Evolutionary conservation across 345 rosid genomes (phyloP).

Genomic region (Clarkia xantiana): DNA sequence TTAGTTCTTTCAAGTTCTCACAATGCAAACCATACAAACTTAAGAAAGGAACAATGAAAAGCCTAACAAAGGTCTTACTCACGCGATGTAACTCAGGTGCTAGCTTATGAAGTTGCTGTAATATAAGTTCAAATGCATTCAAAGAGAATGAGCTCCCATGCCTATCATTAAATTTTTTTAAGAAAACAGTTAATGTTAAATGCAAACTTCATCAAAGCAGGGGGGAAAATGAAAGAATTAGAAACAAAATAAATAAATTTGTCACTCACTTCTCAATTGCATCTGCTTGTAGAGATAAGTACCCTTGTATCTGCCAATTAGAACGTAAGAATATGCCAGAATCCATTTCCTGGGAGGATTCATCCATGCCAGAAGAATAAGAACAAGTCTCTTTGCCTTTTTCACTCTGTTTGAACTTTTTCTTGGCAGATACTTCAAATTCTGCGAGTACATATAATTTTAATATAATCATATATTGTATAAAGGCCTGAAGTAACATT

Average conservation of each 20-base stretch:
- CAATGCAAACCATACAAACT: neutral
- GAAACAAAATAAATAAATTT: slow-evolving; percentile 2
- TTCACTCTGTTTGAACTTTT: slow-evolving; percentile 25
- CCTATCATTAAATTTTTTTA: slow-evolving; percentile 27
- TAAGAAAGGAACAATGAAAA: neutral
- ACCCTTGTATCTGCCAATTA: slow-evolving; percentile 78
- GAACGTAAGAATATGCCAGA: slow-evolving; percentile 53
- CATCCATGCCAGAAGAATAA: slow-evolving; percentile 23
- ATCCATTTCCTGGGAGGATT: slow-evolving; percentile 19
- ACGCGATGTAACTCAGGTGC: slow-evolving; percentile 96
- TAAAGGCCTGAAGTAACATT: too few species aligned
- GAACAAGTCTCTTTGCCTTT: slow-evolving; percentile 30
- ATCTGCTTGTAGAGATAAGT: slow-evolving; percentile 75
- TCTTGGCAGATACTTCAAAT: slow-evolving; percentile 31
- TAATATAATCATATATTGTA: neutral
- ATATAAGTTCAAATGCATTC: slow-evolving; percentile 47
- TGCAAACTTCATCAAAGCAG: slow-evolving; percentile 1
- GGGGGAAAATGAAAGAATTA: slow-evolving; percentile 1
- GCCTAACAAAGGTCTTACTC: slow-evolving; percentile 15
- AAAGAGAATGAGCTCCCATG: slow-evolving; percentile 58
- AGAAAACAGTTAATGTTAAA: neutral
- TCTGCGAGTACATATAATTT: slow-evolving; percentile 28
- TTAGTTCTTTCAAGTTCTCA: neutral
- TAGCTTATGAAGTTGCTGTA: slow-evolving; percentile 60
- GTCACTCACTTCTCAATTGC: slow-evolving; percentile 61